phyloP scores from a whole-genome alignment of 2,329 filamentous ascomycete genomes.

The Penicillium glabrum region DNA sequence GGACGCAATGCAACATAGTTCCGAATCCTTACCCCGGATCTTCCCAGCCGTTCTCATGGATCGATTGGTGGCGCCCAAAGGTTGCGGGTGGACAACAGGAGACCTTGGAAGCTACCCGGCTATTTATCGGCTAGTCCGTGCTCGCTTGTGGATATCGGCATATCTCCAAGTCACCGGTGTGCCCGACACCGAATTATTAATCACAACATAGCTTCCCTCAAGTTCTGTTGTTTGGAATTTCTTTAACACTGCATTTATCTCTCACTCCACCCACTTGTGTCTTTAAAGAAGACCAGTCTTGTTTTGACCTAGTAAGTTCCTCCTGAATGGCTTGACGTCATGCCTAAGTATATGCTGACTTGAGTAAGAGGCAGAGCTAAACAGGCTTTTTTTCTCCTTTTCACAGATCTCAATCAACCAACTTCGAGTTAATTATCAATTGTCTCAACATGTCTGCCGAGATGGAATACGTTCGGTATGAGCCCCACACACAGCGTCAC shows the following conservation, averaged over 20 bases:
- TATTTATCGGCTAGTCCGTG: background rate
- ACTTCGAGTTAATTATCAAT: background rate
- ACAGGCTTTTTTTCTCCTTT: background rate
- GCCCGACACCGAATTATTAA: background rate
- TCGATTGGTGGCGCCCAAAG: background rate
- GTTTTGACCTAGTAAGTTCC: background rate
- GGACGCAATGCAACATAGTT: background rate
- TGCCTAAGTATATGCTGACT: background rate
- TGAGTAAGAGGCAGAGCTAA: background rate
- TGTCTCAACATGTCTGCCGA: background rate
- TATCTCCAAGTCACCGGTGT: background rate
- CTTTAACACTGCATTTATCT: background rate
- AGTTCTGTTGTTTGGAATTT: background rate
- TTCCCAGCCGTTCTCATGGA: background rate
- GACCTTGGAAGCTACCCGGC: background rate
- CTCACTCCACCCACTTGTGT: background rate
- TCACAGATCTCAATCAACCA: background rate
- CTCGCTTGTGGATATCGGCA: conserved; percentile 2
- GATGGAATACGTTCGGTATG: conserved; percentile 5
- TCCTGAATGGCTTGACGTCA: background rate
- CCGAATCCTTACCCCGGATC: background rate
- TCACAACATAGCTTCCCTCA: background rate
- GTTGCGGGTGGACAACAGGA: background rate
- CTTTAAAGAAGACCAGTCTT: background rate
- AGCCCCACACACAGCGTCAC: background rate